Base-by-base conservation (phyloP, 768 basidiomycete genomes). In the Pilatotrama ljubarskyi region DNA sequence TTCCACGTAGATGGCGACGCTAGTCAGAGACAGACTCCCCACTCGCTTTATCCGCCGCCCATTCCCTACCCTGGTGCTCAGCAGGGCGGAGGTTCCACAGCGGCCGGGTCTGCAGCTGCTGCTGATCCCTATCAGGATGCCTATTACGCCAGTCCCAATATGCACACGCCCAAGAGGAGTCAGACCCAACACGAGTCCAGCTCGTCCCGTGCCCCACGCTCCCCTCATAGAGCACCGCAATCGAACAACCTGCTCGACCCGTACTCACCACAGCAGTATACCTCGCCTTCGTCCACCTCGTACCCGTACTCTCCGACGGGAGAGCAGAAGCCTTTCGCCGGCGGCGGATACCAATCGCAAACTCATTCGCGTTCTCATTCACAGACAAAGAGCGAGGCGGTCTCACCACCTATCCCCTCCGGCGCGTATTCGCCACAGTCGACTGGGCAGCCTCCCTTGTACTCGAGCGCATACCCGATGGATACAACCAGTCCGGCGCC, bases 401-500 rank as follows among this genome's bases (percentile, higher is more conserved):
- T 80, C 53, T 80, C 83, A 2, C 83, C 86, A 1, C 74, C 74
- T 61, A 60, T 74, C 54, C 70, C 76, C 8, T 47, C 61, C 4
- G 76, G 84, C 3, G 76, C 87, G 1, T 90, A 86, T 72, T 76
- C 85, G 1, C 81, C 87, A 32, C 83, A 71, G 35, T 68, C 77
- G 11, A 57, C 56, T 8, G 69, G 76, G 17, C 74, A 78, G 60
- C 72, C 75, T 1, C 69, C 80, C 6, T 57, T 66, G 44, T 75
- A 75, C 67, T 77, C 83, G 40, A 70, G 80, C 2, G 72, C 78
- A 9, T 90, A 86, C 67, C 64, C 82, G 9, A 86, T 88, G 83
- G 84, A 87, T 42, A 83, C 85, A 0, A 78, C 84, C 29, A 87
- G 84, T 67, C 85, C 88, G 17, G 82, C 84, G 59, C 86, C 84